phyloP scores from a whole-genome alignment of 768 basidiomycete species.

The Exidia glandulosa region DNA sequence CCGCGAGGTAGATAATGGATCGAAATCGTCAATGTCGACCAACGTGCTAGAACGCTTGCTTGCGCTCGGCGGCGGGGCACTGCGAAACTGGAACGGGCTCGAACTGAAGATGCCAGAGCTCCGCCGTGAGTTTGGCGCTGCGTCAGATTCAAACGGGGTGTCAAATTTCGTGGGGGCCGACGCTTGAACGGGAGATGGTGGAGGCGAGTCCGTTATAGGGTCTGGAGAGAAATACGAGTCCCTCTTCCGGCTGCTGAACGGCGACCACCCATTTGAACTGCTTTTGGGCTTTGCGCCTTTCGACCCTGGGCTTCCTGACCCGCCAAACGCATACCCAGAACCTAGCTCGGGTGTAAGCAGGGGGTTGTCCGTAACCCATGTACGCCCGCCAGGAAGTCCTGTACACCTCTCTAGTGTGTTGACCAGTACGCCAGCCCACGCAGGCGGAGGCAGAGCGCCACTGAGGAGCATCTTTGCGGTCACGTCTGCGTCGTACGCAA shows the following conservation, averaged over 20 bases:
- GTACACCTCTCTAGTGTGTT: constrained; percentile 64
- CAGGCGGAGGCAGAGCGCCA: constrained; percentile 60
- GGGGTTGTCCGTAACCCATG: constrained; percentile 52
- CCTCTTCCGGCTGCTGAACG: constrained; percentile 37
- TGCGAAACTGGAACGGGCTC: neutral
- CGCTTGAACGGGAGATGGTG: neutral
- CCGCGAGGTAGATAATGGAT: constrained; percentile 21
- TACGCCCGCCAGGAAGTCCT: constrained; percentile 51
- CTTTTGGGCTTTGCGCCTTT: constrained; percentile 33
- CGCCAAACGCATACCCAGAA: constrained; percentile 46
- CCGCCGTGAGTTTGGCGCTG: neutral
- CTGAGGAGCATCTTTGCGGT: constrained; percentile 71
- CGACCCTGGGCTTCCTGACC: constrained; percentile 32
- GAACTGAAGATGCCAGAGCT: neutral
- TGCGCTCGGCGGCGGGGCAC: neutral
- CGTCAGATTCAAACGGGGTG: neutral
- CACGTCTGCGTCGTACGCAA: constrained; percentile 68
- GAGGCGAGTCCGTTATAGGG: neutral
- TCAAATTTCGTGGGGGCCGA: constrained; percentile 2
- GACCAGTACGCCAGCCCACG: constrained; percentile 70
- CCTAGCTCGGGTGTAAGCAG: constrained; percentile 19
- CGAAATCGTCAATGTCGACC: constrained; percentile 15
- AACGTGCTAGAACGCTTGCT: neutral
- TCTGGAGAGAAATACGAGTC: constrained; percentile 46
- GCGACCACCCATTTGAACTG: constrained; percentile 20